Evolutionary conservation across 179 eudicot species (phyloP).

Genomic region (Carnegiea gigantea): DNA sequence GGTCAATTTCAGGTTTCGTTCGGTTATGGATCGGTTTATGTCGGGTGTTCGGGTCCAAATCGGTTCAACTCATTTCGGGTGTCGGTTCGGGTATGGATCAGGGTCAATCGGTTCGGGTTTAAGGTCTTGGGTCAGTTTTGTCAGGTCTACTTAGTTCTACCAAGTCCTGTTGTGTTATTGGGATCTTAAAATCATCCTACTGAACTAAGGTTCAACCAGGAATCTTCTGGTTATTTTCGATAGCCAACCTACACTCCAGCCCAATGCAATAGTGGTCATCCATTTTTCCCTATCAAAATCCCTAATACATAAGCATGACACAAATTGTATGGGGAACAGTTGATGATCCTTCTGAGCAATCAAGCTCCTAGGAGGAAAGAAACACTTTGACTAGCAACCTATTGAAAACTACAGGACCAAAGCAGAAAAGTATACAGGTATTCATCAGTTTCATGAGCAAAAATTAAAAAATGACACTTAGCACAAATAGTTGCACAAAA

Average conservation of each 20-base stretch:
- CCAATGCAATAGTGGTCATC: neutral
- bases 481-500: neutral
- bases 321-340: no score
- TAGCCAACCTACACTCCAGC: neutral
- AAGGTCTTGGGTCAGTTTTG: no score
- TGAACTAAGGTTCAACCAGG: neutral
- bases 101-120: no score
- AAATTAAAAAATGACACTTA: neutral
- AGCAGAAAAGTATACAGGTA: neutral
- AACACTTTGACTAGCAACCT: neutral
- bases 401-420: neutral
- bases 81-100: no score
- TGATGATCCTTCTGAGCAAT: neutral
- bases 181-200: neutral
- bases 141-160: neutral
- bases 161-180: neutral
- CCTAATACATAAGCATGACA: neutral
- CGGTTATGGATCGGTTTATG: no score
- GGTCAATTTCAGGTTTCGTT: no score
- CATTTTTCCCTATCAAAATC: neutral
- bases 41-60: no score
- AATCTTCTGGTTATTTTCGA: neutral
- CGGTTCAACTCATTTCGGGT: no score
- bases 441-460: neutral
- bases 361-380: neutral